Conservation (phyloP, 2,329 filamentous ascomycete species). For the Trichoderma sp. region DNA sequence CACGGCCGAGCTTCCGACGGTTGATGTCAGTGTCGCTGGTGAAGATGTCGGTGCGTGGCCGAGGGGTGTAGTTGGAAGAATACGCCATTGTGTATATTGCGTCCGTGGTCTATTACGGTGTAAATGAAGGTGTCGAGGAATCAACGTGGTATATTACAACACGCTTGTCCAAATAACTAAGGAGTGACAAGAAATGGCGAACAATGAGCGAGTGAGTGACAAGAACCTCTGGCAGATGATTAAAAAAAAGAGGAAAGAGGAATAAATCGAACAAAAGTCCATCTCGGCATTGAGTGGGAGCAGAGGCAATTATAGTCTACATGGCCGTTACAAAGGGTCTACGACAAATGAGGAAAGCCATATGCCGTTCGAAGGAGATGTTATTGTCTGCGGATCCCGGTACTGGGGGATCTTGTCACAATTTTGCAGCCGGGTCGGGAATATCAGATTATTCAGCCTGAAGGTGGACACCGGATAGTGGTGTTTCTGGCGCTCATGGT, state of each 20-base stretch:
- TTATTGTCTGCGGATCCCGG: background rate
- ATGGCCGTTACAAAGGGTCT: background rate
- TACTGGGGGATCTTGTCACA: background rate
- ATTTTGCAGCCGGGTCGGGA: background rate
- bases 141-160: background rate
- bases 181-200: background rate
- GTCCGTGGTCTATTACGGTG: background rate
- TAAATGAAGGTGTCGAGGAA: background rate
- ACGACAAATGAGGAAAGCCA: background rate
- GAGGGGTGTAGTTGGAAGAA: conserved; percentile 35
- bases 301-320: background rate
- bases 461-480: background rate
- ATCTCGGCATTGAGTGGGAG: background rate
- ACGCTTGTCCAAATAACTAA: background rate
- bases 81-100: conserved; percentile 32
- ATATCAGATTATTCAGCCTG: background rate
- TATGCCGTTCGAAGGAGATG: background rate
- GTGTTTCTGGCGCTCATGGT: background rate
- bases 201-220: background rate
- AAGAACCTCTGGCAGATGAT: background rate
- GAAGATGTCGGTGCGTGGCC: conserved; percentile 60
- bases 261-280: background rate
- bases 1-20: conserved; percentile 63
- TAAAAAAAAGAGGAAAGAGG: background rate
- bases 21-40: conserved; percentile 70